These are phyloP conservation scores for Nemophila menziesii DNA, from an alignment of 257 asterid genomes.

Conservation along the genomic window DNA sequence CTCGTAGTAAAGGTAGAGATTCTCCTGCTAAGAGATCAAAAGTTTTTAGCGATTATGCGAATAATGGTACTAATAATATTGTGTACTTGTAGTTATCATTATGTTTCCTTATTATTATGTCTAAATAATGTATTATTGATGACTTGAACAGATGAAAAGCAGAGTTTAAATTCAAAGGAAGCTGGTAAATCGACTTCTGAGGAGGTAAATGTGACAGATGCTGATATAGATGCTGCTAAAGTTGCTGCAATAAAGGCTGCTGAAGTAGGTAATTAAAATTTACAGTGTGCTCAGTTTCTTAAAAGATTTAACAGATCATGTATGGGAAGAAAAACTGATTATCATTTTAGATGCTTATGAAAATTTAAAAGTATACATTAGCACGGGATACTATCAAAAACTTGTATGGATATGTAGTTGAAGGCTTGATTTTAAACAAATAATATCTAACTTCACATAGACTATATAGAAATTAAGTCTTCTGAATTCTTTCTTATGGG, in stretches of 20 bases:
- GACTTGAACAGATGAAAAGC: slow-evolving; percentile 12
- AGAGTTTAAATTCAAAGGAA: slow-evolving; percentile 15
- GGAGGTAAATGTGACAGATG: slow-evolving; percentile 46
- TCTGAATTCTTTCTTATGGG: background rate
- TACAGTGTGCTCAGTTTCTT: background rate
- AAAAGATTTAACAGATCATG: too few relatives aligned
- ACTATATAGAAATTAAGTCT: too few relatives aligned
- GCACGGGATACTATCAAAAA: too few relatives aligned
- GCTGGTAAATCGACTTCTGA: slow-evolving; percentile 28
- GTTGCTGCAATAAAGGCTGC: slow-evolving; percentile 96
- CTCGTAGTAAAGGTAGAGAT: slow-evolving; percentile 28
- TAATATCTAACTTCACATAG: too few relatives aligned
- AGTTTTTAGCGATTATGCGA: slow-evolving; percentile 23
- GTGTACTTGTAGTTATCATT: background rate
- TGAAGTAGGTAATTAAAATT: slow-evolving; percentile 48
- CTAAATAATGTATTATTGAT: slow-evolving; percentile 2
- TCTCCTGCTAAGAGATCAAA: slow-evolving; percentile 52
- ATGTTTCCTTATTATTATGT: background rate
- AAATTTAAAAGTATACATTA: too few relatives aligned
- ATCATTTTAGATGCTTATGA: too few relatives aligned
- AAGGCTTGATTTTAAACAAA: too few relatives aligned
- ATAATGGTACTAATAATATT: slow-evolving; percentile 25
- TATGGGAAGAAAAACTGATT: too few relatives aligned
- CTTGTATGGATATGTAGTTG: too few relatives aligned
- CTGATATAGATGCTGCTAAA: slow-evolving; percentile 90